Evolutionary conservation across 1,284 basidiomycete genomes (phyloP), one percentile per base, ranked within the genome.

Genomic region (Porodaedalea pini): DNA sequence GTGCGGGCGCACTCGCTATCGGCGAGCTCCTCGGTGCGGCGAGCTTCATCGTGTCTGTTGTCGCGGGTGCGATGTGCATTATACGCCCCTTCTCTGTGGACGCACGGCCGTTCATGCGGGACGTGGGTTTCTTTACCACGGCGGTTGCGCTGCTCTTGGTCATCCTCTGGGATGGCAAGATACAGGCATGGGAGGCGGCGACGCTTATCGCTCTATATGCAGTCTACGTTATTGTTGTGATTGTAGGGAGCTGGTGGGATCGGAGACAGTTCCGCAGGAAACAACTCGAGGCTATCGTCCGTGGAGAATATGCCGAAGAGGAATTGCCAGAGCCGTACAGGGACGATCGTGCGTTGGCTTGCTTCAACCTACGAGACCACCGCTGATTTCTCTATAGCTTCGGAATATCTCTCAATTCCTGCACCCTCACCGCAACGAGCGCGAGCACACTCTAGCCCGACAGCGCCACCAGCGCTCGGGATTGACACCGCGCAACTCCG

Each of bases 1-100:
- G 88, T 65, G 92, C 94, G 0, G 94, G 94, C 5, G 85, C 91
- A 54, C 74, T 99, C 53, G 96, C 96, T 0, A 85, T 99, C 49
- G 96, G 96, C 37, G 96, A 99, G 72, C 80, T 99, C 4, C 78
- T 99, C 21, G 96, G 96, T 13, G 96, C 96, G 1, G 95, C 96
- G 1, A 85, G 92, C 1, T 99, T 98, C 74, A 96, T 98, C 69
- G 87, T 94, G 19, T 93, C 92, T 2, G 94, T 95, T 66, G 94
- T 99, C 39, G 94, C 92, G 2, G 96, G 96, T 4, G 90, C 90
- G 15, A 97, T 99, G 85, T 95, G 94, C 67, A 87, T 99, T 69
- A 92, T 98, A 69, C 88, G 88, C 60, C 94, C 94, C 0, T 99
- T 99, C 74, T 80, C 83, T 62, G 93, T 98, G 15, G 79, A 88